Evolutionary conservation across 73 alveolate genomes (phyloP).

Genomic region (Tetrahymena thermophila): DNA sequence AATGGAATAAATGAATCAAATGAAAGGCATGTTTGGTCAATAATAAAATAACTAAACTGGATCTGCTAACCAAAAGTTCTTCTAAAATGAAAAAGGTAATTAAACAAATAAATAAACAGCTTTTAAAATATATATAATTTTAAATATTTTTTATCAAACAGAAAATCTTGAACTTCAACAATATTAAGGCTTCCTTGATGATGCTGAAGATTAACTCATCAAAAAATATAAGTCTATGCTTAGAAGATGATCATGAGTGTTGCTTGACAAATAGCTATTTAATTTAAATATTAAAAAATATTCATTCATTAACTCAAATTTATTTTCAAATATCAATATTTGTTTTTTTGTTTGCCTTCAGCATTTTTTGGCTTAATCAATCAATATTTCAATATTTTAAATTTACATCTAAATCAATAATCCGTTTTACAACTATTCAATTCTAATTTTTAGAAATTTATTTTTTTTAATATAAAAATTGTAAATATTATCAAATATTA

Average conservation of each 20-base stretch:
- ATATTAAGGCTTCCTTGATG: neutral
- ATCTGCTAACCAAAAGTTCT: neutral
- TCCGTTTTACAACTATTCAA: no score
- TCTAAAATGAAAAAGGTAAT: neutral
- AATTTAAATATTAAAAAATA: neutral
- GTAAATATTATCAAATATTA: no score
- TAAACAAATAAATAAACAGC: neutral
- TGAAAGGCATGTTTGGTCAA: neutral
- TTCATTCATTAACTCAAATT: neutral
- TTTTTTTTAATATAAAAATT: no score
- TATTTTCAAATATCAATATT: neutral
- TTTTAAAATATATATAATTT: no score
- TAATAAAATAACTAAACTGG: neutral
- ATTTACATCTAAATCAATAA: no score
- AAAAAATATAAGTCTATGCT: neutral
- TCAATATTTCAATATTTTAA: no score
- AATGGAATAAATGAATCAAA: neutral
- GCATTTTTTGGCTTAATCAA: no score
- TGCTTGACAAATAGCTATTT: no score
- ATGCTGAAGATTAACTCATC: neutral
- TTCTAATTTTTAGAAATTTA: no score
- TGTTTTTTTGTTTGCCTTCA: neutral
- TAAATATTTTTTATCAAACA: neutral
- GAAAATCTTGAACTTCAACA: neutral
- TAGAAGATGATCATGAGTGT: conserved; percentile 1